Conservation (phyloP, 148 eudicot genomes). For the Amaranthus palmeri region DNA sequence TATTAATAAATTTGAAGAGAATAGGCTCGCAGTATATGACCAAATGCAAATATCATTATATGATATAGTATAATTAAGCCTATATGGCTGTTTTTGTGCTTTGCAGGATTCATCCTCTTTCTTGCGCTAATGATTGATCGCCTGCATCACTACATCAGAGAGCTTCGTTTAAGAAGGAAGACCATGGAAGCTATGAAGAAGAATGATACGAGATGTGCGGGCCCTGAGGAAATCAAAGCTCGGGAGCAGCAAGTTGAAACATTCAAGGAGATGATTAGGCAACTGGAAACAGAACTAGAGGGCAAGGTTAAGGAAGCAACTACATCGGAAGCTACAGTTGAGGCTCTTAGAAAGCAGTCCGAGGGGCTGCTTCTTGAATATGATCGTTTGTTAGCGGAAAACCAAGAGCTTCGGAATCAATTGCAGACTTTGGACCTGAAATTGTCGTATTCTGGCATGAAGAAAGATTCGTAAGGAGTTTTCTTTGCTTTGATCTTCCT, state of each 20-base stretch:
- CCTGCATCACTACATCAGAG: slow-evolving; percentile 67
- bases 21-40: neutral
- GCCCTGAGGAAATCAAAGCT: slow-evolving; percentile 48
- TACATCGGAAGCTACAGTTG: slow-evolving; percentile 40
- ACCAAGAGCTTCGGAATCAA: slow-evolving; percentile 47
- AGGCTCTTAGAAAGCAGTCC: slow-evolving; percentile 50
- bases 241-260: slow-evolving; percentile 45
- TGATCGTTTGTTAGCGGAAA: slow-evolving; percentile 51
- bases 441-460: slow-evolving; percentile 28
- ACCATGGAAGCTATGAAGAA: slow-evolving; percentile 43
- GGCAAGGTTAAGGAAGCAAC: slow-evolving; percentile 40
- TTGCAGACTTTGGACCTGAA: slow-evolving; percentile 36
- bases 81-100: neutral
- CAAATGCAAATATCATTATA: neutral
- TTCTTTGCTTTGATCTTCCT: slow-evolving; percentile 1
- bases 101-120: slow-evolving; percentile 63
- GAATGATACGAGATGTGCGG: slow-evolving; percentile 33
- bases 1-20: no score
- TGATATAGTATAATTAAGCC: neutral
- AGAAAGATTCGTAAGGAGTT: slow-evolving; percentile 34
- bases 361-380: slow-evolving; percentile 56
- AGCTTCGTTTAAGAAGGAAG: slow-evolving; percentile 56
- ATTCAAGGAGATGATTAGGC: slow-evolving; percentile 39
- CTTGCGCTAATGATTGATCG: slow-evolving; percentile 61
- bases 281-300: slow-evolving; percentile 45